Evolutionary conservation across 164 flowering plant species (phyloP).

Genomic region (Dillenia suffruticosa): DNA sequence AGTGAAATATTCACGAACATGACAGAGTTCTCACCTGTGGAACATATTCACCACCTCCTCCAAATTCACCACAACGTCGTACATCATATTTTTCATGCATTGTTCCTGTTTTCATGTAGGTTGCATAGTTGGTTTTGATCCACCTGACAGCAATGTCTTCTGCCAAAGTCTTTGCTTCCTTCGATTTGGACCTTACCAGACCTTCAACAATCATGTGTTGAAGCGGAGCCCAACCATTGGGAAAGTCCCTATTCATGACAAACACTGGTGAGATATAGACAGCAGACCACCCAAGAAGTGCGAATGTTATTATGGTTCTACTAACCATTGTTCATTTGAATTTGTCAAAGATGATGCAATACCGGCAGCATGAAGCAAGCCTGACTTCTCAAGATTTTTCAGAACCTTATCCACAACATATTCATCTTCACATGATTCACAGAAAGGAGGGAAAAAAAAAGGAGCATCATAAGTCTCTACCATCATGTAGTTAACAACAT

Average conservation of each 20-base stretch:
- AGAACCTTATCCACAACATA: constrained; percentile 41
- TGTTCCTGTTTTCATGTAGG: constrained; percentile 63
- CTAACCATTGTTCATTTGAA: constrained; percentile 89
- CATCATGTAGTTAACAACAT: background rate
- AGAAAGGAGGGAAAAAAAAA: background rate
- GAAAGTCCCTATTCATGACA: constrained; percentile 68
- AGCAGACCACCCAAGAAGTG: background rate
- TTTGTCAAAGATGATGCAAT: constrained; percentile 74
- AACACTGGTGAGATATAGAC: too few relatives aligned
- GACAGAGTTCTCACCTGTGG: constrained; percentile 49
- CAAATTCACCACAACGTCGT: constrained; percentile 51
- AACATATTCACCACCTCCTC: constrained; percentile 76
- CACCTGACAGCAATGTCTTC: constrained; percentile 74
- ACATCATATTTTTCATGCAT: constrained; percentile 86
- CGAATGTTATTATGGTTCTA: background rate
- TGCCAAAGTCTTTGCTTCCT: constrained; percentile 54
- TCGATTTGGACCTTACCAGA: constrained; percentile 49
- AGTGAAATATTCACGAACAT: background rate
- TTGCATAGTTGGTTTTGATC: constrained; percentile 77
- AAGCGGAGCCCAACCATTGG: constrained; percentile 96
- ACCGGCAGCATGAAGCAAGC: constrained; percentile 64
- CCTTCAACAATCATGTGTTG: constrained; percentile 97
- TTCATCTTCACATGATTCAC: constrained; percentile 35
- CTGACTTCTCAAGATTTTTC: constrained; percentile 52
- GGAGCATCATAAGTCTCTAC: background rate